Conservation (phyloP, 768 basidiomycete genomes). For the Fibroporia radiculosa region DNA sequence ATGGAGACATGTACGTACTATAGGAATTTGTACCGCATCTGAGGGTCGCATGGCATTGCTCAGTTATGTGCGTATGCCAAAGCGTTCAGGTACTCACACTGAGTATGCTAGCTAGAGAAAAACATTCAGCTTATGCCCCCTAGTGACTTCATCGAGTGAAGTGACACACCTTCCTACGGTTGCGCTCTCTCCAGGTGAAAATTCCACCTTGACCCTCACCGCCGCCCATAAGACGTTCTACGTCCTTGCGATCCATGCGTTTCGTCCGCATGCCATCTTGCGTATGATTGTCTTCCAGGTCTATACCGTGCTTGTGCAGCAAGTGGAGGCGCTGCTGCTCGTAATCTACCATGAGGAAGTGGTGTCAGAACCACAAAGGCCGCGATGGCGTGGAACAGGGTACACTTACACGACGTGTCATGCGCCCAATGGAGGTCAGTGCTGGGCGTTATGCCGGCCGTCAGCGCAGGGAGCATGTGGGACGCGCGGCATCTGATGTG, state of each 20-base stretch:
- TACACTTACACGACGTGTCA: slow-evolving; percentile 73
- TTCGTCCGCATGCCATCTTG: slow-evolving; percentile 63
- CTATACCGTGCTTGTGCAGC: slow-evolving; percentile 89
- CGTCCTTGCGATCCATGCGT: slow-evolving; percentile 73
- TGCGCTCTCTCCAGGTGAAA: slow-evolving; percentile 94
- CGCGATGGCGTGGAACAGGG: not conserved
- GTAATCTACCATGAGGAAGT: slow-evolving; percentile 54
- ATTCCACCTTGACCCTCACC: slow-evolving; percentile 76
- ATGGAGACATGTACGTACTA: slow-evolving; percentile 43
- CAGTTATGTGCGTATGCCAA: not conserved
- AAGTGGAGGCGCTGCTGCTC: slow-evolving; percentile 88
- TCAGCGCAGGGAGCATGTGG: not conserved
- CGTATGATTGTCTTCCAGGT: slow-evolving; percentile 69
- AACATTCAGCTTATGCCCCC: not conserved
- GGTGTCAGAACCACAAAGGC: slow-evolving; percentile 7
- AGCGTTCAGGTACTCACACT: slow-evolving; percentile 46
- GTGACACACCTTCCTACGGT: slow-evolving; percentile 69
- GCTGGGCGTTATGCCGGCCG: slow-evolving; percentile 29
- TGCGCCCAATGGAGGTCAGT: slow-evolving; percentile 96
- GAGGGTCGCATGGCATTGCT: not conserved
- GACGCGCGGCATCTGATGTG: slow-evolving; percentile 2
- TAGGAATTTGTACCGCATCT: slow-evolving; percentile 73
- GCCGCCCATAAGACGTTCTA: slow-evolving; percentile 79
- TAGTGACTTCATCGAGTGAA: slow-evolving; percentile 2
- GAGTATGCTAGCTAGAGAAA: slow-evolving; percentile 70